phyloP scores from a whole-genome alignment of 2,329 filamentous ascomycete genomes.

The Talaromyces atroroseus region DNA sequence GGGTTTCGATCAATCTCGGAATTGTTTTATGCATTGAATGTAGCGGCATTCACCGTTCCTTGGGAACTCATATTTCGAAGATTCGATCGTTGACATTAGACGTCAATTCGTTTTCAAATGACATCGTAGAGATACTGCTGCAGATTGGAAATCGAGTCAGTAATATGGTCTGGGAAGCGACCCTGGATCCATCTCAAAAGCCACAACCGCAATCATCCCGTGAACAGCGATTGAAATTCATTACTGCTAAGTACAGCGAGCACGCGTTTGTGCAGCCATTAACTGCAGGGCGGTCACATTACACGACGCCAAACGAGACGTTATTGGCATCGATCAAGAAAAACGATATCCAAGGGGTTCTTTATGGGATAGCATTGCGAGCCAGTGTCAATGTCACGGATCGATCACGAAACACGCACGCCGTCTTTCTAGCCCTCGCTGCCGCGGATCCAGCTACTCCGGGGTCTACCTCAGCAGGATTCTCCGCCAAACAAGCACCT shows the following conservation, averaged over 20 bases:
- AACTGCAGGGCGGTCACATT: conserved; percentile 68
- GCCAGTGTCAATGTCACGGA: conserved; percentile 85
- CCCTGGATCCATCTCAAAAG: conserved; percentile 67
- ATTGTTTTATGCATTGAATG: conserved; percentile 97
- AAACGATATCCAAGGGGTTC: conserved; percentile 88
- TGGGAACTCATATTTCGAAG: conserved; percentile 97
- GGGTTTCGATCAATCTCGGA: conserved; percentile 96
- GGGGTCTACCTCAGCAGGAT: conserved; percentile 28
- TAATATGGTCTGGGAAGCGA: conserved; percentile 95
- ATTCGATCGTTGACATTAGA: conserved; percentile 91
- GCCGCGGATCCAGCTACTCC: conserved; percentile 87
- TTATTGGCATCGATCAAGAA: conserved; percentile 89
- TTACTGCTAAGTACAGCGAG: conserved; percentile 91
- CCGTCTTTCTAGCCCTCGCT: conserved; percentile 83
- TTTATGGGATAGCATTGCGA: conserved; percentile 80
- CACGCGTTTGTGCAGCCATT: conserved; percentile 69
- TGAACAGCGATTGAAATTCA: conserved; percentile 89
- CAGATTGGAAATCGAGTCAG: conserved; percentile 90
- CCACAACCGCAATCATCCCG: conserved; percentile 71
- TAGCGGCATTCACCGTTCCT: conserved; percentile 90
- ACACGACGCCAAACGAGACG: conserved; percentile 75
- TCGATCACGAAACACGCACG: conserved; percentile 79
- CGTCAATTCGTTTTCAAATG: conserved; percentile 90
- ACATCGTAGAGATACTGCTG: conserved; percentile 90
- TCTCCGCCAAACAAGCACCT: conserved; percentile 27